phyloP scores from a whole-genome alignment of 805 yeast species.

The Spencermartinsiella europaea region DNA sequence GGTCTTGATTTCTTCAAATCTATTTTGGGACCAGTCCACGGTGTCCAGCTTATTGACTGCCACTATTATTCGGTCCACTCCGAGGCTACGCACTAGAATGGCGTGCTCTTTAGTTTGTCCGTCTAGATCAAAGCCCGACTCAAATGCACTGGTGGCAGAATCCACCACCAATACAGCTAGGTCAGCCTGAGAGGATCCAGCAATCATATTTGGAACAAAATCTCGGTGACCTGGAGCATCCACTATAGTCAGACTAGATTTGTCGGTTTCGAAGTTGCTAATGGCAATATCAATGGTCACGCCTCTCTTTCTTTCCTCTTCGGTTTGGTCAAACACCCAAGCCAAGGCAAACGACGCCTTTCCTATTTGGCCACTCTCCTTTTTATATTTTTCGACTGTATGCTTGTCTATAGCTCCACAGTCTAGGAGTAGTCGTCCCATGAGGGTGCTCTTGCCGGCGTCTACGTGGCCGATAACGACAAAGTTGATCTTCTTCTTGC shows the following conservation, averaged over 20 bases:
- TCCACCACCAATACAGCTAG: constrained; percentile 69
- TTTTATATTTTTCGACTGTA: constrained; percentile 55
- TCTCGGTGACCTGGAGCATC: constrained; percentile 86
- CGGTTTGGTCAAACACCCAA: constrained; percentile 79
- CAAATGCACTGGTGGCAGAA: constrained; percentile 60
- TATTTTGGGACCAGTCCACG: constrained; percentile 48
- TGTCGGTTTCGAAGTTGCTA: constrained; percentile 54
- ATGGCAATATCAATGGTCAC: constrained; percentile 76
- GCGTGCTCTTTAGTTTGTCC: constrained; percentile 83
- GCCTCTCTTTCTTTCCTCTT: constrained; percentile 69
- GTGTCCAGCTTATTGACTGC: constrained; percentile 70
- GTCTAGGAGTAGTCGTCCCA: constrained; percentile 69
- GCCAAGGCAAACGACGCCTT: constrained; percentile 79
- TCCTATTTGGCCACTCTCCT: constrained; percentile 62
- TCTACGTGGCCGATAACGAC: constrained; percentile 85
- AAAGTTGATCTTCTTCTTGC: constrained; percentile 47
- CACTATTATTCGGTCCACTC: constrained; percentile 55
- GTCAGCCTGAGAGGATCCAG: constrained; percentile 77
- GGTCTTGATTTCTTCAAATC: constrained; percentile 47
- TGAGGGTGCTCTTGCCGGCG: constrained; percentile 76
- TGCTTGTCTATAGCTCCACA: constrained; percentile 61
- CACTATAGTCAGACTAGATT: constrained; percentile 57
- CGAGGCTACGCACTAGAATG: constrained; percentile 58
- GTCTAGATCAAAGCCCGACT: constrained; percentile 57
- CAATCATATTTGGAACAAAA: constrained; percentile 81